Evolutionary conservation across 495 filamentous ascomycete genomes (phyloP).

Genomic region (Trichoderma gamsii): DNA sequence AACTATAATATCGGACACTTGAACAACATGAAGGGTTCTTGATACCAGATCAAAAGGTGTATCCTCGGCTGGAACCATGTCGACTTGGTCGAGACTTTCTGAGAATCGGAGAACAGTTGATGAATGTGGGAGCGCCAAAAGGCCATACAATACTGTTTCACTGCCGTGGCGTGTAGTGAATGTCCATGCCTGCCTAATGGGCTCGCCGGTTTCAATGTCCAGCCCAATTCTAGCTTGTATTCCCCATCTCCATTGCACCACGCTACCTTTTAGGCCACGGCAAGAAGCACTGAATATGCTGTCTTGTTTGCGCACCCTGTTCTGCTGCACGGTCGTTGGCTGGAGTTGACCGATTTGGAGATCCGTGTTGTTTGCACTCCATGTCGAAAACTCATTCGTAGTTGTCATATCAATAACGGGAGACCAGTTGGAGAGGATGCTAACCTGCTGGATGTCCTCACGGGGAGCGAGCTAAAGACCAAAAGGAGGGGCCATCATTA

Average conservation of each 20-base stretch:
- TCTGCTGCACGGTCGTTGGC: conserved; percentile 20
- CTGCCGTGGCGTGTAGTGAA: conserved; percentile 24
- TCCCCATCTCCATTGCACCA: conserved; percentile 67
- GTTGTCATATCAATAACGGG: conserved; percentile 67
- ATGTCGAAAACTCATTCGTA: conserved; percentile 28
- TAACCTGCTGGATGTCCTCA: conserved; percentile 39
- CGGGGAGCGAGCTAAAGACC: conserved; percentile 32
- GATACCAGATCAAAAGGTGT: conserved; percentile 43
- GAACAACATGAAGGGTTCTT: conserved; percentile 52
- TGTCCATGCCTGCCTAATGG: conserved; percentile 41
- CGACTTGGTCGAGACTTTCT: conserved; percentile 30
- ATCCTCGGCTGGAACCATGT: conserved; percentile 31
- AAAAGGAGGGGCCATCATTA: conserved; percentile 14
- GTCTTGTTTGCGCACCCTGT: conserved; percentile 30
- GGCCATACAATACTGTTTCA: conserved; percentile 29
- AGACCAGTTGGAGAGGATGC: conserved; percentile 68
- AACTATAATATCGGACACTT: conserved; percentile 20
- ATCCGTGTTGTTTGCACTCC: conserved; percentile 17
- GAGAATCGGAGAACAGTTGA: conserved; percentile 35
- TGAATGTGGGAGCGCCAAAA: conserved; percentile 47
- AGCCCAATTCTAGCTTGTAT: conserved; percentile 60
- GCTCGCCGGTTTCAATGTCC: conserved; percentile 40
- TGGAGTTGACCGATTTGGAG: conserved; percentile 12
- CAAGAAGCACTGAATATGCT: conserved; percentile 56
- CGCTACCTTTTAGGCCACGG: conserved; percentile 50